Evolutionary conservation across 306 rosid genomes (phyloP), one percentile per base, ranked within the genome.

Genomic region (Mimosa pudica): DNA sequence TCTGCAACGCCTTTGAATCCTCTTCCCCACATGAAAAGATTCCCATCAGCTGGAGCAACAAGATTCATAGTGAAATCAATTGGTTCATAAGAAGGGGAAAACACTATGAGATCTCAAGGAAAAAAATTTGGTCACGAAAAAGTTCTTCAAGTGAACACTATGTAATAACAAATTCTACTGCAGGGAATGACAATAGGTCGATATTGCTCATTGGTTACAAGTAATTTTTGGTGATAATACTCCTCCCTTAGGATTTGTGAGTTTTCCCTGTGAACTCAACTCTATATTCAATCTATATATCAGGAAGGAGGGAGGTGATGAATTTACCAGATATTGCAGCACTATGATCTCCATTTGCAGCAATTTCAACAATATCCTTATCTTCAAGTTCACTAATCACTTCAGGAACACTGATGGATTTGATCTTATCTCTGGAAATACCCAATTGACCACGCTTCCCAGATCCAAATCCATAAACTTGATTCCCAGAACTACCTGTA

Each of bases 301-400:
- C 35, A 61, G 71, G 86, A n/a, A 57, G 78, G 30, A 47, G 71
- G 72, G 76, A 65, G 54, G 69, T 32, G 73, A 69, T 14, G 72
- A 38, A 77, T 79, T 79, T 77, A 95, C 98, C 83, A 71, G 96
- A 86, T 84, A 92, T 48, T 71, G 98, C 91, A 51, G 96, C 89
- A 85, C 97, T 95, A n/a, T 93, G 98, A 87, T 95, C 98, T 76
- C 99, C 99, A 80, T 83, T 92, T 73, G 99, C 96, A 77, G 89
- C 71, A 69, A 93, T 75, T 79, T 85, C 77, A 45, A 76, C 77
- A 6, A 91, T 81, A 68, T 85, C 79, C 16, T 61, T 81, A 70
- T 82, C 90, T 79, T 85, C 96, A 75, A 93, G 80, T 54, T 85
- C 92, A 44, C 77, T 77, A 41, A 86, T 60, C 64, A 70, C 78